Conservation (phyloP, 1,284 basidiomycete genomes). For the Papiliotrema flavescens region DNA sequence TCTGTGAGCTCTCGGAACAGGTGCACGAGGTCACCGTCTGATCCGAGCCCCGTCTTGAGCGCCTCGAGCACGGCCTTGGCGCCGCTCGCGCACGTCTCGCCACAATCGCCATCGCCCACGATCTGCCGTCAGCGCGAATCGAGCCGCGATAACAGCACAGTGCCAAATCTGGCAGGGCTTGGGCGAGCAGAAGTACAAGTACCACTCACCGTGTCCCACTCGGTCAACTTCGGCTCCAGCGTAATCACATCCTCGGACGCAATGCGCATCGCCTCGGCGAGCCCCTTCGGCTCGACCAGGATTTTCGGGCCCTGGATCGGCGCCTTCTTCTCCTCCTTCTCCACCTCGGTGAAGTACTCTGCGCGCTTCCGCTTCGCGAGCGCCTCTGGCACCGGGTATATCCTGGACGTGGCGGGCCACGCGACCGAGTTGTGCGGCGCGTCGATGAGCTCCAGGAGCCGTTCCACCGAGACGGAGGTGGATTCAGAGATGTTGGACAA, state of each 20-base stretch:
- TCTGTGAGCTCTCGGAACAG: slow-evolving; percentile 44
- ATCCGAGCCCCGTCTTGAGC: slow-evolving; percentile 30
- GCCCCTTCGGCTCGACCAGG: slow-evolving; percentile 6
- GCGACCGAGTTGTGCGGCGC: slow-evolving; percentile 49
- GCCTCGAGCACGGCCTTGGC: slow-evolving; percentile 38
- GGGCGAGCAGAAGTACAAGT: background rate
- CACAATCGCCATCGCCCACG: slow-evolving; percentile 47
- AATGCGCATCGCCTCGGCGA: slow-evolving; percentile 26
- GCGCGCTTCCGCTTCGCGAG: slow-evolving; percentile 25
- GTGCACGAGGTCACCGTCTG: slow-evolving; percentile 37
- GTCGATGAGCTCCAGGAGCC: slow-evolving; percentile 50
- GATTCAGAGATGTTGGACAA: slow-evolving; percentile 44
- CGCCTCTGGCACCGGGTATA: slow-evolving; percentile 29
- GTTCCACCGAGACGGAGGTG: slow-evolving; percentile 17
- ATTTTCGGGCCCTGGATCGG: slow-evolving; percentile 29
- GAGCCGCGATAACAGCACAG: no score
- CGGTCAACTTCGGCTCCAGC: slow-evolving; percentile 50
- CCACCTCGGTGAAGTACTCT: slow-evolving; percentile 35
- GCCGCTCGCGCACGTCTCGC: slow-evolving; percentile 44
- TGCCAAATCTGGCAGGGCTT: no score
- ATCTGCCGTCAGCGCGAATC: slow-evolving; percentile 13
- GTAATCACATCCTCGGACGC: slow-evolving; percentile 38
- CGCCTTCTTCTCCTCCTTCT: slow-evolving; percentile 27
- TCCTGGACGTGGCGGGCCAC: slow-evolving; percentile 47
- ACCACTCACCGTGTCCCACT: slow-evolving; percentile 49